Percentiles rank a stretch among this genome's conserved stretches.
phyloP scores from a whole-genome alignment of 306 rosid genomes.

The Lotus japonicus region DNA sequence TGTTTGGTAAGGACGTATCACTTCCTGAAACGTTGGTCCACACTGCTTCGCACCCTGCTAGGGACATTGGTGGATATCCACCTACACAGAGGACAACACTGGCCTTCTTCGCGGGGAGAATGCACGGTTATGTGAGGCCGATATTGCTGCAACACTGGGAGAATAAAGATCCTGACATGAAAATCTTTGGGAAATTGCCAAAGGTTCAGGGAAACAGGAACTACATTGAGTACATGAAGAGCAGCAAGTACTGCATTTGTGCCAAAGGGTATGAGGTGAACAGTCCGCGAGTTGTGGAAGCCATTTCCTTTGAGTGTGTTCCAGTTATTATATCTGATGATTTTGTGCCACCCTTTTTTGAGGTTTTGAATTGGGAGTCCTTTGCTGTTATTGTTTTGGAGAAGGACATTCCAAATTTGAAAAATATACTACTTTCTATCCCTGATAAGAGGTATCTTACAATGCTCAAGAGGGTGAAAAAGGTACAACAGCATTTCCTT shows the following conservation, averaged over 20 bases:
- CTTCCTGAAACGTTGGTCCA: slow-evolving; percentile 66
- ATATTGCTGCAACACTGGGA: slow-evolving; percentile 67
- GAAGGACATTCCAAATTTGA: slow-evolving; percentile 68
- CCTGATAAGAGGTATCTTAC: slow-evolving; percentile 43
- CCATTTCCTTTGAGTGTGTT: slow-evolving; percentile 66
- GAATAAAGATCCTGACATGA: slow-evolving; percentile 81
- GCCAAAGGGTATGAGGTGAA: slow-evolving; percentile 83
- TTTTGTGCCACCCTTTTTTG: slow-evolving; percentile 72
- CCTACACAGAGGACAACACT: slow-evolving; percentile 45
- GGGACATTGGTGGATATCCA: slow-evolving; percentile 51
- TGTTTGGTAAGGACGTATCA: slow-evolving; percentile 68
- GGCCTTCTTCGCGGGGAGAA: slow-evolving; percentile 71
- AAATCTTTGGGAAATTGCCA: slow-evolving; percentile 50
- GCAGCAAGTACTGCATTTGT: slow-evolving; percentile 83
- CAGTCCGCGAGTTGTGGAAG: slow-evolving; percentile 82
- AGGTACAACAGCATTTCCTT: slow-evolving; percentile 68
- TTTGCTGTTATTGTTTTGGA: slow-evolving; percentile 77
- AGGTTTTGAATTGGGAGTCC: slow-evolving; percentile 68
- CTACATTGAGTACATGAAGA: slow-evolving; percentile 64
- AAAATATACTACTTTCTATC: slow-evolving; percentile 60
- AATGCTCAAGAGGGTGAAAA: slow-evolving; percentile 59
- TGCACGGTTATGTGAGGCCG: slow-evolving; percentile 75
- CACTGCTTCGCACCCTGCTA: slow-evolving; percentile 32
- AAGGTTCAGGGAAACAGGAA: slow-evolving; percentile 41
- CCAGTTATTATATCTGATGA: slow-evolving; percentile 79